Evolutionary conservation across 2,329 filamentous ascomycete genomes (phyloP), one percentile per base, ranked within the genome.

Genomic region (Cytospora leucostoma): DNA sequence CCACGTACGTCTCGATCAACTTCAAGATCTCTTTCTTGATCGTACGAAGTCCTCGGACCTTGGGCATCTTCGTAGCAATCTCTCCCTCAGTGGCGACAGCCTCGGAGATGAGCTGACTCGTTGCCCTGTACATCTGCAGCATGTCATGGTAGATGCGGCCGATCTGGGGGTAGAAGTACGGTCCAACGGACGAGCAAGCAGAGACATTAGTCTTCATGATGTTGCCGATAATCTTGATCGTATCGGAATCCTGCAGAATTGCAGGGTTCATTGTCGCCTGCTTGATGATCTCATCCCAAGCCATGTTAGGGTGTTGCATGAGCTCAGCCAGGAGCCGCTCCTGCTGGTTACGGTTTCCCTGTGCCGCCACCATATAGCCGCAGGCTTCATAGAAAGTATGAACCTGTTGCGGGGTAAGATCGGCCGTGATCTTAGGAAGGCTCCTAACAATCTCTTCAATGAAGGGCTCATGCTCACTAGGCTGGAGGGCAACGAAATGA

Each of bases 161-260:
- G 70, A 99, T 97, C 75, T 99, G 95, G 13, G 95, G 94, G 73
- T 97, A 97, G 77, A 99, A 99, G 78, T 98, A 99, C 59, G 92
- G 88, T 38, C 96, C 95, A 64, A 99, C 95, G 0, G 95, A 98
- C 40, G 91, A 92, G 76, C 95, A 99, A 40, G 95, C 95, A n/a
- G 96, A 94, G 5, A 99, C 95, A 71, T 99, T 99, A 0, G 95
- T 99, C 85, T 99, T 99, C 95, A 99, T 99, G 74, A 99, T 97
- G 78, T 99, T 99, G 69, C 95, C 95, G 67, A 99, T 93, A 69
- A 99, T 89, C 81, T 99, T 99, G 80, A 99, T 98, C 0, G 93
- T 96, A 70, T 99, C 93, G 12, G 88, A 82, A 72, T 98, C 93
- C 75, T 98, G 92, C 13, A 99, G 83, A 69, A 95, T 93, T 27